These are phyloP conservation scores for Monosporozyma aerobia DNA, from an alignment of 805 yeast genomes.

Conservation along the genomic window DNA sequence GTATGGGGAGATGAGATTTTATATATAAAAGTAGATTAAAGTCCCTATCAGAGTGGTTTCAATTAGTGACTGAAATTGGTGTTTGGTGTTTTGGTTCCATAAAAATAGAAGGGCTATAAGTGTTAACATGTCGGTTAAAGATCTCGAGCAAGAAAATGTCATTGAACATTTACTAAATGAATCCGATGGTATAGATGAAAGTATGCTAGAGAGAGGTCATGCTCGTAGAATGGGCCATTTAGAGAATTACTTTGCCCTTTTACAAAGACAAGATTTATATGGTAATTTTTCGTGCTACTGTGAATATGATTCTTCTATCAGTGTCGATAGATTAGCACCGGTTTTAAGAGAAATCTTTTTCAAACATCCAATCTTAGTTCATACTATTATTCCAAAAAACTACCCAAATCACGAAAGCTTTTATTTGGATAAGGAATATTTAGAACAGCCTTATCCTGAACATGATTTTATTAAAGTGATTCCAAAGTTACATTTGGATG, in stretches of 20 bases:
- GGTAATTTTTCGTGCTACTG: conserved; percentile 17
- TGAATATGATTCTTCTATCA: conserved; percentile 11
- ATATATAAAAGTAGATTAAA: neutral
- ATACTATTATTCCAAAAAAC: conserved; percentile 14
- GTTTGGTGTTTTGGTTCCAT: neutral
- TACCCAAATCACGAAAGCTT: conserved; percentile 11
- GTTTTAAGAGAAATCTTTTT: conserved; percentile 14
- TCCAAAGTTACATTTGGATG: conserved; percentile 10
- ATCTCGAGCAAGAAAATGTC: neutral
- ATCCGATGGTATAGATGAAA: neutral
- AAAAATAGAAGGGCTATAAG: neutral
- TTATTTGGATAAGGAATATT: conserved; percentile 17
- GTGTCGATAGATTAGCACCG: conserved; percentile 4
- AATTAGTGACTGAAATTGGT: no score
- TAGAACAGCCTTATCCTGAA: conserved; percentile 12
- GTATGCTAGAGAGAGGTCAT: conserved; percentile 14
- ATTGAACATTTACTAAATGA: neutral
- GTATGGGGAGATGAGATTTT: neutral
- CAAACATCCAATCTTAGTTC: conserved; percentile 15
- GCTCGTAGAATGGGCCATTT: conserved; percentile 24
- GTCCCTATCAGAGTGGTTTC: no score
- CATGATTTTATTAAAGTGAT: conserved; percentile 19
- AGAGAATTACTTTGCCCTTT: conserved; percentile 21
- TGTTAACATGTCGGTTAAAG: neutral
- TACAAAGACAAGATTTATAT: conserved; percentile 20